These are phyloP conservation scores for Magnaporthiopsis rhizophila DNA, from an alignment of 2,329 filamentous ascomycete genomes.

Conservation along the genomic window DNA sequence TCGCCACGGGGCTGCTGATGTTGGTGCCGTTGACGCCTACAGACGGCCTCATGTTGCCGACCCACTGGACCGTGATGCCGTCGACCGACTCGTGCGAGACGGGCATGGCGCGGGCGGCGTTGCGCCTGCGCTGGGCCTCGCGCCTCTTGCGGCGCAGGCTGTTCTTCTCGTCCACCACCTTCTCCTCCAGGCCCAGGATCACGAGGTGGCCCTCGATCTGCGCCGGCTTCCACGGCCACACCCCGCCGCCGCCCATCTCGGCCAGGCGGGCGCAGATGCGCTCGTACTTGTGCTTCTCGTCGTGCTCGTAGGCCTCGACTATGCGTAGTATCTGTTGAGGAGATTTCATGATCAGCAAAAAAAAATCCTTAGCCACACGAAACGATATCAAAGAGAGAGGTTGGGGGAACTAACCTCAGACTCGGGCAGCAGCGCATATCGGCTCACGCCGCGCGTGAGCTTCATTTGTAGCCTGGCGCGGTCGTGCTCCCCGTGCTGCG, in stretches of 20 bases:
- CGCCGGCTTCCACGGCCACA: conserved; percentile 39
- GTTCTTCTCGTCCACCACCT: conserved; percentile 30
- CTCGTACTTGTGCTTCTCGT: conserved; percentile 36
- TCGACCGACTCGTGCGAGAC: not conserved
- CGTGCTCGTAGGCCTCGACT: conserved; percentile 28
- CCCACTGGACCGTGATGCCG: too few species aligned
- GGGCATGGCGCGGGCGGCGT: not conserved
- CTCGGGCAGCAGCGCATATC: conserved; percentile 39
- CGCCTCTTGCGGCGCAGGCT: conserved; percentile 35
- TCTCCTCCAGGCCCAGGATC: conserved; percentile 36
- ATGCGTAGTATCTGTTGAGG: conserved; percentile 13
- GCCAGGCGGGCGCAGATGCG: conserved; percentile 35
- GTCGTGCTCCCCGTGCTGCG: conserved; percentile 18
- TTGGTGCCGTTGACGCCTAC: not conserved
- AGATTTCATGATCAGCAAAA: too few species aligned
- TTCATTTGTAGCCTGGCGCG: conserved; percentile 51
- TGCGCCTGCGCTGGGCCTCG: conserved; percentile 17
- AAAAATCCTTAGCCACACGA: too few species aligned
- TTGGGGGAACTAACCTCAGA: conserved; percentile 37
- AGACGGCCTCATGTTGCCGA: not conserved
- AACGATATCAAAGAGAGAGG: too few species aligned
- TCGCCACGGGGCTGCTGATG: not conserved
- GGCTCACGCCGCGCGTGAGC: conserved; percentile 40
- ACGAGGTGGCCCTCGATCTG: conserved; percentile 44
- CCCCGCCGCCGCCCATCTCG: conserved; percentile 41